Conservation (phyloP, 202 grass and related monocot genomes). For the Hordeum pubiflorum region DNA sequence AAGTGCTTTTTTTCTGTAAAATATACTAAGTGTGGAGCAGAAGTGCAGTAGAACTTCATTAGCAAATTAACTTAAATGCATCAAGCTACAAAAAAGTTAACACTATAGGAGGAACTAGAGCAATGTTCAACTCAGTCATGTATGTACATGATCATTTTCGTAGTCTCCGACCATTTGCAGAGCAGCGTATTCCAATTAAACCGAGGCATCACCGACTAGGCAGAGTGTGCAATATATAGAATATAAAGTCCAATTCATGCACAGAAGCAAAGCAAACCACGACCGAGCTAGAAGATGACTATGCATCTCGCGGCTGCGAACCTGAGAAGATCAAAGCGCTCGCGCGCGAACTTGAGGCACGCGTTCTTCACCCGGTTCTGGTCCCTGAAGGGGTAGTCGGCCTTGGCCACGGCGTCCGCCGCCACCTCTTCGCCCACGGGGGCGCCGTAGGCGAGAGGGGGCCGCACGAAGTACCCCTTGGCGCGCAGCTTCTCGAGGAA, state of each 20-base stretch:
- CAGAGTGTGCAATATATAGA: not conserved
- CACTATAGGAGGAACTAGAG: not conserved
- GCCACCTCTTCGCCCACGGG: constrained; percentile 9
- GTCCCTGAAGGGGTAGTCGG: constrained; percentile 18
- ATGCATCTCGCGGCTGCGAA: not conserved
- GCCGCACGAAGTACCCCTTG: constrained; percentile 68
- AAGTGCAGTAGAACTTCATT: not conserved
- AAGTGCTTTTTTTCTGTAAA: not conserved
- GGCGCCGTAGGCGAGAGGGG: not conserved
- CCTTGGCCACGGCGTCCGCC: not conserved
- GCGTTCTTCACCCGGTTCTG: constrained; percentile 77
- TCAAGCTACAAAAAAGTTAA: not conserved
- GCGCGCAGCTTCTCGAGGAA: constrained; percentile 70
- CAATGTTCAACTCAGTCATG: not conserved
- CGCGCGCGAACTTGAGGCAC: constrained; percentile 80
- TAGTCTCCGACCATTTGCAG: not conserved
- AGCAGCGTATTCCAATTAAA: not conserved
- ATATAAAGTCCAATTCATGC: not conserved
- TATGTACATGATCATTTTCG: not conserved
- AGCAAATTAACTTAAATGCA: not conserved
- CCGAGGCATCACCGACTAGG: not conserved
- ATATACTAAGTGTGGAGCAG: not conserved
- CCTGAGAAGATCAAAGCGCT: constrained; percentile 78
- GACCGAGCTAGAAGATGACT: not conserved
- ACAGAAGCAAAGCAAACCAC: not conserved